Percentiles rank a stretch among this genome's conserved stretches.
Conservation (phyloP, 1,284 basidiomycete species). For the Malassezia sympodialis region DNA sequence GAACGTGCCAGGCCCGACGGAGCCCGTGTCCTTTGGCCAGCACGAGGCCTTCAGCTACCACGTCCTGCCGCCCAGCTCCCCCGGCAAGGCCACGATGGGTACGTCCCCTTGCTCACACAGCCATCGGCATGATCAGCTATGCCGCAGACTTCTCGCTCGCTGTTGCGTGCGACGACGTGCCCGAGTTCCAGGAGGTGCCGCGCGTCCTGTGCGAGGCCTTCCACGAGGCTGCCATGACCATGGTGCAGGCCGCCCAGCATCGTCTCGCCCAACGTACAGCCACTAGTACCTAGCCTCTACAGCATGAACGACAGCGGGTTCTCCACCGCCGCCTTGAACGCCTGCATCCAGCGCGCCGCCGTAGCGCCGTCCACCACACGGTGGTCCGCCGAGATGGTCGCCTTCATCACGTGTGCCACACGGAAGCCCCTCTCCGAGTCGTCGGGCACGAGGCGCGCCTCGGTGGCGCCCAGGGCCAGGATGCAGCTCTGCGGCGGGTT, state of each 20-base stretch:
- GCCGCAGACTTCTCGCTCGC: slow-evolving; percentile 42
- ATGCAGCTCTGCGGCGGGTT: slow-evolving; percentile 98
- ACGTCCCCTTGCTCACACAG: neutral
- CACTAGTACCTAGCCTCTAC: slow-evolving; percentile 15
- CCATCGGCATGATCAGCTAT: slow-evolving; percentile 47
- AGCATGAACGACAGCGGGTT: slow-evolving; percentile 61
- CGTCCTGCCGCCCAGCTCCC: slow-evolving; percentile 41
- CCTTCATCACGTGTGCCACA: slow-evolving; percentile 77
- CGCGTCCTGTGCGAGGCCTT: slow-evolving; percentile 39
- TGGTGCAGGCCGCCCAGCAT: slow-evolving; percentile 35
- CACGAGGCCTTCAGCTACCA: slow-evolving; percentile 46
- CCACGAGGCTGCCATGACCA: slow-evolving; percentile 31
- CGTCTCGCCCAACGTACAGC: slow-evolving; percentile 13
- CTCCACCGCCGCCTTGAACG: slow-evolving; percentile 95
- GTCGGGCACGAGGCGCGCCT: slow-evolving; percentile 71
- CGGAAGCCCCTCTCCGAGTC: slow-evolving; percentile 69
- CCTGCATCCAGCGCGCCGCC: slow-evolving; percentile 57
- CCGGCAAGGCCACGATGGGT: slow-evolving; percentile 42
- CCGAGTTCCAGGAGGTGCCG: slow-evolving; percentile 34
- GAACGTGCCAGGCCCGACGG: slow-evolving; percentile 43
- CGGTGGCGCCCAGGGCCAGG: slow-evolving; percentile 83
- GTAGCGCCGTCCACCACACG: slow-evolving; percentile 56
- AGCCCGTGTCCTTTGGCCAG: slow-evolving; percentile 37
- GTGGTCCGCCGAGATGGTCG: slow-evolving; percentile 89
- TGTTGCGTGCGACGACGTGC: slow-evolving; percentile 45